A percentile compares a stretch with the other conserved stretches of the same genome.
Evolutionary conservation across 257 asterid species (phyloP).

Genomic region (Rauvolfia tetraphylla): DNA sequence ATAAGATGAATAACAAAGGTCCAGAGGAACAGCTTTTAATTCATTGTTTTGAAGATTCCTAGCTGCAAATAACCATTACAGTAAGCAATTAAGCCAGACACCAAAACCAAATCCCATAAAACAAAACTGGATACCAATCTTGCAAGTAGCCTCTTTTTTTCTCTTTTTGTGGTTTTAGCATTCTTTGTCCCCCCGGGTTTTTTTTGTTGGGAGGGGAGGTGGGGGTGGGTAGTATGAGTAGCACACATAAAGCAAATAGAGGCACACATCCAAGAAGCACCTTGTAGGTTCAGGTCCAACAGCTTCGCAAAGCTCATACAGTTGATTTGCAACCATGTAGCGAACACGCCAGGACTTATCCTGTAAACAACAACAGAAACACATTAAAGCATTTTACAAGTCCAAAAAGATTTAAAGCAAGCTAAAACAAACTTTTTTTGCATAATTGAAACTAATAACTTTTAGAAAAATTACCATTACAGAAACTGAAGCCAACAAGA

Average conservation of each 20-base stretch:
- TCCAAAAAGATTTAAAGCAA: neutral
- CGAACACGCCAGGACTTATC: constrained; percentile 99
- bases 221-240: neutral
- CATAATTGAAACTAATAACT: neutral
- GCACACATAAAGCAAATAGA: neutral
- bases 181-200: too few relatives aligned
- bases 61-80: neutral
- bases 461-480: neutral
- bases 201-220: neutral
- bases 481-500: neutral
- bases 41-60: neutral
- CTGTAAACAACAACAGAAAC: constrained; percentile 33
- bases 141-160: too few relatives aligned
- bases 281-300: constrained; percentile 94
- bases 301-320: constrained; percentile 96
- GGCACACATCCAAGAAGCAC: constrained; percentile 38
- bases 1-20: neutral
- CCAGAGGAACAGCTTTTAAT: neutral
- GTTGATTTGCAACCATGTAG: constrained; percentile 96
- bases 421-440: neutral
- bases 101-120: neutral
- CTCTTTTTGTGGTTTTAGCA: too few relatives aligned
- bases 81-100: neutral
- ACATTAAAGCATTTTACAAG: neutral
- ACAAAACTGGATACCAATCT: too few relatives aligned